Base-by-base conservation (phyloP, 805 yeast species). In the Sungouiella thailandica region DNA sequence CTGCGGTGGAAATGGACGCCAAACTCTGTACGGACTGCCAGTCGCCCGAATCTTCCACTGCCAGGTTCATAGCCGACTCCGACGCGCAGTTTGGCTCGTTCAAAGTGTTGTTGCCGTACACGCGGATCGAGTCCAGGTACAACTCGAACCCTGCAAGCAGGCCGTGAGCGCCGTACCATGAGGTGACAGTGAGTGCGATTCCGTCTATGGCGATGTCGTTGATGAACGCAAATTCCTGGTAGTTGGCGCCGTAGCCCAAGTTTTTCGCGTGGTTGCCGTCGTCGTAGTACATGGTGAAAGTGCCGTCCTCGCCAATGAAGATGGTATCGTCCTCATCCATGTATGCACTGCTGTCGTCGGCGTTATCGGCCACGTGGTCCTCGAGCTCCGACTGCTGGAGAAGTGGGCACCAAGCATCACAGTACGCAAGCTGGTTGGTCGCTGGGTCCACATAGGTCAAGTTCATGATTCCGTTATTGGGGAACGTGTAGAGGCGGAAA, bases 371-470 rank as follows among this genome's bases (percentile, higher is more conserved):
- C 4, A 57, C 50, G 14, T 50, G 39, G 10, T 60, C 48, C 10
- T 49, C 26, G 29, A 81, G 53, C 2, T 55, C 50, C 0, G 65
- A 36, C 9, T 56, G 53, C 18, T 68, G 66, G 1, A 71, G 59
- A 17, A 90, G 62, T 1, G 96, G 95, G 58, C 98, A 93, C 72
- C 76, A 81, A 1, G 96, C 94, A 56, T 88, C 96, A 65, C 98
- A 93, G 51, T 62, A 62, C 11, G 60, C 53, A 3, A 71, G 32
- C n/a, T 66, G 59, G 31, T 81, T 77, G 2, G 86, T 71, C 0
- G 52, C 40, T 3, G 95, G 95, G 52, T 90, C 90, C 15, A 83
- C 63, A 50, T 88, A 93, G 0, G 94, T 78, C 43, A 93, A 57
- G 55, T 93, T 93, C 96, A 93, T 84, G 41, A 90, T 90, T 44